Percentiles rank a stretch among this genome's conserved stretches.
phyloP scores from a whole-genome alignment of 345 rosid genomes.

The Erodium maritimum region DNA sequence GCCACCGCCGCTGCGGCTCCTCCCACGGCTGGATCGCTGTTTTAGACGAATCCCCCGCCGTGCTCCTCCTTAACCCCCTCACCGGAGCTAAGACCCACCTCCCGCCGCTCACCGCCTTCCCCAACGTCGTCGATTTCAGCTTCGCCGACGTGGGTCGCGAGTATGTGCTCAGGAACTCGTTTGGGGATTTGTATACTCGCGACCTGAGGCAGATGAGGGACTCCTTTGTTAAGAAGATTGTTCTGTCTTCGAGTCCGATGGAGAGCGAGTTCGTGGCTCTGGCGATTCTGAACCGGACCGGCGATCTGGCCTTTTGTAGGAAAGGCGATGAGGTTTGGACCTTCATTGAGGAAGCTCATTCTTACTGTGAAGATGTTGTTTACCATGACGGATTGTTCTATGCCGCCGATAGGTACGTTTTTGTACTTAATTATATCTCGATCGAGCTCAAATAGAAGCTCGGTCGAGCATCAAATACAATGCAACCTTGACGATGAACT shows the following conservation, averaged over 20 bases:
- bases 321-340: conserved; percentile 30
- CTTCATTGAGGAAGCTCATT: conserved; percentile 17
- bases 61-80: conserved; percentile 39
- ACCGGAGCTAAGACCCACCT: conserved; percentile 24
- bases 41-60: conserved; percentile 33
- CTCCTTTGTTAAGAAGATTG: conserved; percentile 36
- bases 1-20: conserved; percentile 40
- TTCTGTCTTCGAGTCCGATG: conserved; percentile 37
- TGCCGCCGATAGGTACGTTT: conserved; percentile 32
- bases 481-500: too few species aligned
- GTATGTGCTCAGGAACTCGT: conserved; percentile 17
- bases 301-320: conserved; percentile 31
- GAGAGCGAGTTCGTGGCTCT: conserved; percentile 22
- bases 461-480: too few species aligned
- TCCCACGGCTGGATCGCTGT: conserved; percentile 49
- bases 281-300: conserved; percentile 26
- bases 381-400: conserved; percentile 26
- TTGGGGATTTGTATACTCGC: conserved; percentile 12
- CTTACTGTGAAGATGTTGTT: conserved; percentile 35
- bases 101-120: conserved; percentile 39
- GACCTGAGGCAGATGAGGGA: conserved; percentile 40
- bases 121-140: conserved; percentile 31
- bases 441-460: too few species aligned
- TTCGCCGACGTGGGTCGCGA: conserved; percentile 38
- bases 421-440: too few species aligned